phyloP scores from a whole-genome alignment of 805 yeast species.

The Maudiozyma turicensis region DNA sequence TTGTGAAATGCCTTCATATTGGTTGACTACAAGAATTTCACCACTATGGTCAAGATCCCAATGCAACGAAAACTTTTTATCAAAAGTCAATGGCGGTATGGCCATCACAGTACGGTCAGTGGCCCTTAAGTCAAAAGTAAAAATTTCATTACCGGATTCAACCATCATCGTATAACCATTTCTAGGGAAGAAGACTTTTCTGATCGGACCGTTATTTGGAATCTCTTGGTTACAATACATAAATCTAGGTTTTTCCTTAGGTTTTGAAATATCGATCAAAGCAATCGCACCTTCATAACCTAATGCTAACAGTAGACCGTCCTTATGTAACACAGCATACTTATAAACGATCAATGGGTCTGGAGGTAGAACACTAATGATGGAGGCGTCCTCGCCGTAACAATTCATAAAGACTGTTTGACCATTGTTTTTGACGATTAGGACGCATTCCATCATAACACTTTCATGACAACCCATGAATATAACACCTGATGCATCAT shows the following conservation, averaged over 20 bases:
- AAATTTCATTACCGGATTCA: slow-evolving; percentile 7
- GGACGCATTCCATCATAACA: not conserved
- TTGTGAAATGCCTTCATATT: not conserved
- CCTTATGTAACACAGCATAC: slow-evolving; percentile 26
- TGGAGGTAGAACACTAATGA: not conserved
- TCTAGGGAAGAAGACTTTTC: slow-evolving; percentile 15
- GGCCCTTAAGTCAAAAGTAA: slow-evolving; percentile 23
- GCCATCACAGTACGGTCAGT: slow-evolving; percentile 4
- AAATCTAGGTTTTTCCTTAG: slow-evolving; percentile 8
- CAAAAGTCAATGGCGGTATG: not conserved
- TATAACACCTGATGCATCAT: not conserved
- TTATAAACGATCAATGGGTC: not conserved
- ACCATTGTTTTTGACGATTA: not conserved
- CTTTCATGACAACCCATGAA: not conserved
- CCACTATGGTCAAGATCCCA: not conserved
- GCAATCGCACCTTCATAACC: slow-evolving; percentile 4
- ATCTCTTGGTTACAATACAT: slow-evolving; percentile 9
- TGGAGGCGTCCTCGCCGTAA: not conserved
- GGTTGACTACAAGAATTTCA: not conserved
- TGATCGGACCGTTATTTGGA: slow-evolving; percentile 6
- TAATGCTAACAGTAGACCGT: slow-evolving; percentile 30
- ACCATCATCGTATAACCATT: slow-evolving; percentile 29
- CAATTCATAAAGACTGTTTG: not conserved
- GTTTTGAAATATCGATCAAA: slow-evolving; percentile 10
- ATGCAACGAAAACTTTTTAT: not conserved